Percentiles rank a stretch among this genome's conserved stretches.
Conservation (phyloP, 345 rosid species). For the Populus deltoides region DNA sequence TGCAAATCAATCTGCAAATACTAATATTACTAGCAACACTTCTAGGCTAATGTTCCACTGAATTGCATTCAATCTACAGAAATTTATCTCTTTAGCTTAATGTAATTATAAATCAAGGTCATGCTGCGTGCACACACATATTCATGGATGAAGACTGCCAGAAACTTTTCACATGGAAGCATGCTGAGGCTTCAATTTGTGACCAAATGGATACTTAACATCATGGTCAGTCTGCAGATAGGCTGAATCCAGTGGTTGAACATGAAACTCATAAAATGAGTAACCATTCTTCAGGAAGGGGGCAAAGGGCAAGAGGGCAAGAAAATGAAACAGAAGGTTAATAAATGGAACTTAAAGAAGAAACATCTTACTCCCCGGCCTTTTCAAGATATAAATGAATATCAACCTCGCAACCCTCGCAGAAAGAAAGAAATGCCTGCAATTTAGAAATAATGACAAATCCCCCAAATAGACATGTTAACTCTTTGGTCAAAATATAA, state of each 20-base stretch:
- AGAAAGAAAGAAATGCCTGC: slow-evolving; percentile 88
- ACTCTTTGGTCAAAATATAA: not conserved
- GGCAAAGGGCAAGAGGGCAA: slow-evolving; percentile 2
- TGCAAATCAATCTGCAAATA: not conserved
- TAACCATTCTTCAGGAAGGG: not conserved
- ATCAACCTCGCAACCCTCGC: slow-evolving; percentile 89
- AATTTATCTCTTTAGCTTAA: not conserved
- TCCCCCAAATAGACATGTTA: not conserved
- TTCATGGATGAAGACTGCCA: too few relatives aligned
- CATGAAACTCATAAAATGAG: slow-evolving; percentile 4
- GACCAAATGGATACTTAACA: not conserved
- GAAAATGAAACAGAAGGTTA: not conserved
- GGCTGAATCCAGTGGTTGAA: not conserved
- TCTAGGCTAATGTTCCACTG: not conserved
- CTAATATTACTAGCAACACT: not conserved
- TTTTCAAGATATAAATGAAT: slow-evolving; percentile 78
- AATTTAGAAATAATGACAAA: slow-evolving; percentile 5
- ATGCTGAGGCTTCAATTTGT: not conserved
- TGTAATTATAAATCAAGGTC: not conserved
- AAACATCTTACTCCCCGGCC: slow-evolving; percentile 82
- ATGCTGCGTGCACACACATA: too few relatives aligned
- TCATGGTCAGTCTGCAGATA: not conserved
- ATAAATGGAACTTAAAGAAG: not conserved
- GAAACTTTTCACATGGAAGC: not conserved
- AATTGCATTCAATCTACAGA: not conserved